A percentile compares a stretch with the other conserved stretches of the same genome.
Evolutionary conservation across 768 basidiomycete genomes (phyloP).

Genomic region (Panellus pusillus): DNA sequence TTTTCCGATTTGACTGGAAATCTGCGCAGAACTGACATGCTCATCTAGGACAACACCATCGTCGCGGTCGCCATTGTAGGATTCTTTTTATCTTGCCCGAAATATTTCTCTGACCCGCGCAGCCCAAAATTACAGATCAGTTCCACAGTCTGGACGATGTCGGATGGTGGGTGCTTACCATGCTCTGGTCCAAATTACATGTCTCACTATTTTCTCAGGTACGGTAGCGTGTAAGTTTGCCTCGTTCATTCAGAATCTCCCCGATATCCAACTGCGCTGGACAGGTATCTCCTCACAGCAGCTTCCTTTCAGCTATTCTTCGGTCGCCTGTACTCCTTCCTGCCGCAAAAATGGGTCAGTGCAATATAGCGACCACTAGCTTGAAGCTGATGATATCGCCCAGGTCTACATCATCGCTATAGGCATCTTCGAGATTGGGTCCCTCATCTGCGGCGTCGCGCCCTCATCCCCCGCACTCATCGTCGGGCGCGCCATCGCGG

Average conservation of each 20-base stretch:
- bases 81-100: background rate
- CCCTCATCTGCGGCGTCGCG: conserved; percentile 39
- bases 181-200: background rate
- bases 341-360: conserved; percentile 1
- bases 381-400: no score
- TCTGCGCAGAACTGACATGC: background rate
- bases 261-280: background rate
- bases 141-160: conserved; percentile 13
- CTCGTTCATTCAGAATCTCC: background rate
- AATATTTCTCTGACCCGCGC: background rate
- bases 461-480: conserved; percentile 30
- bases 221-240: conserved; percentile 5
- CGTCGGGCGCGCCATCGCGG: conserved; percentile 45
- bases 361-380: no score
- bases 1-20: background rate
- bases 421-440: conserved; percentile 44
- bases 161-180: conserved; percentile 3
- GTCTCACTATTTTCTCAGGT: background rate
- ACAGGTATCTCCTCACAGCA: conserved; percentile 13
- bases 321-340: conserved; percentile 8
- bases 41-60: conserved; percentile 5
- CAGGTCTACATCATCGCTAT: conserved; percentile 20
- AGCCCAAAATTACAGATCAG: conserved; percentile 14
- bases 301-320: conserved; percentile 12
- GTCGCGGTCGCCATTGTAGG: conserved; percentile 1